phyloP scores from a whole-genome alignment of 2,329 filamentous ascomycete genomes.

The Calonectria naviculata region DNA sequence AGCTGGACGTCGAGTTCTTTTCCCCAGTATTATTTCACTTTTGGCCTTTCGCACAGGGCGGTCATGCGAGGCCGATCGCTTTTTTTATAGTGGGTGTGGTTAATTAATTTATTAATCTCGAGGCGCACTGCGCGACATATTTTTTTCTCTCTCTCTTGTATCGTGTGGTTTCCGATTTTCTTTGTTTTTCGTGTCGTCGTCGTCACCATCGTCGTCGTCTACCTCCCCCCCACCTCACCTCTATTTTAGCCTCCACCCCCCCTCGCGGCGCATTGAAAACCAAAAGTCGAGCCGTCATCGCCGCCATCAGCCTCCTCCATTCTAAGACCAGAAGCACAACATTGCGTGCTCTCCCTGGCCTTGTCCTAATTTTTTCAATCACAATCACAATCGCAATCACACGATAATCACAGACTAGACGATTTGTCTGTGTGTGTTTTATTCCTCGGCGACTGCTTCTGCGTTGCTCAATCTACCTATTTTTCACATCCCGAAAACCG shows the following conservation, averaged over 20 bases:
- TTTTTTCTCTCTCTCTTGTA: neutral
- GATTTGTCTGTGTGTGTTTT: neutral
- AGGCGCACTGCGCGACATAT: neutral
- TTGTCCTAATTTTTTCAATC: neutral
- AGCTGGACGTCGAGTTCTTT: conserved; percentile 29
- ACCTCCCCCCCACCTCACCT: neutral
- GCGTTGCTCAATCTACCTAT: neutral
- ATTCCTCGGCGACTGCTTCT: neutral
- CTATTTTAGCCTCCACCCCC: neutral
- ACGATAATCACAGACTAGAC: neutral
- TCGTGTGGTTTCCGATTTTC: neutral
- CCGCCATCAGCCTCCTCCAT: neutral
- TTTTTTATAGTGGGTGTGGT: neutral
- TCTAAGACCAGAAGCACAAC: neutral
- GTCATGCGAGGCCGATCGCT: conserved; percentile 10
- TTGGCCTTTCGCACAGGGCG: conserved; percentile 5
- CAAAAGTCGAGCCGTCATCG: neutral
- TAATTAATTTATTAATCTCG: conserved; percentile 1
- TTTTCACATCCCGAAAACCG: neutral
- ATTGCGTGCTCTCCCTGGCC: neutral
- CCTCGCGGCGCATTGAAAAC: neutral
- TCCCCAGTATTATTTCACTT: neutral
- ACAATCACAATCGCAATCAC: neutral
- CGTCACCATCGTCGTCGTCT: neutral
- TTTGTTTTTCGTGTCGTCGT: neutral